Percentiles rank a stretch among this genome's conserved stretches.
These are phyloP conservation scores for Annulohypoxylon truncatum DNA, from an alignment of 2,329 filamentous ascomycete genomes.

Conservation along the genomic window DNA sequence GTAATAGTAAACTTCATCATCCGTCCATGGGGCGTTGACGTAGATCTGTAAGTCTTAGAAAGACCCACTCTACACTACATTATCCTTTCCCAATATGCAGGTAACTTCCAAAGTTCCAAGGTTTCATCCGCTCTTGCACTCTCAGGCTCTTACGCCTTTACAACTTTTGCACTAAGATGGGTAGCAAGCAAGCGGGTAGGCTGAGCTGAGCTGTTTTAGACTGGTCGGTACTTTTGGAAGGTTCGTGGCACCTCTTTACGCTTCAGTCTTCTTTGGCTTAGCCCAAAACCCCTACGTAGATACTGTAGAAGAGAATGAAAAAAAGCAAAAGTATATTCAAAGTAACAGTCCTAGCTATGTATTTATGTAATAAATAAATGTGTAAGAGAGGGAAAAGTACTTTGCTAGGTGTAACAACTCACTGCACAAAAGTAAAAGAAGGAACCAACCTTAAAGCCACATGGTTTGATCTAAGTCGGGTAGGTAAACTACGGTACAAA, in stretches of 20 bases:
- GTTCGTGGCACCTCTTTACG: slow-evolving; percentile 9
- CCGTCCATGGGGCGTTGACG: slow-evolving; percentile 5
- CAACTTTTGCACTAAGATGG: background rate
- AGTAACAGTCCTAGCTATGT: too few relatives aligned
- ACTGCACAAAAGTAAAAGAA: background rate
- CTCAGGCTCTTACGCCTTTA: background rate
- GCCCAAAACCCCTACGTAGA: background rate
- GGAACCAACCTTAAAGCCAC: background rate
- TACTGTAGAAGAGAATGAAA: background rate
- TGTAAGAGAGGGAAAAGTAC: background rate
- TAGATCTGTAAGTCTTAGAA: slow-evolving; percentile 21
- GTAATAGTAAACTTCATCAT: background rate
- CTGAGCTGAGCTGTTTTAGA: slow-evolving; percentile 12
- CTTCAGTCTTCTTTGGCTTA: slow-evolving; percentile 3
- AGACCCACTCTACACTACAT: slow-evolving; percentile 6
- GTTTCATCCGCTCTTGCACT: background rate
- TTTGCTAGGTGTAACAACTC: background rate
- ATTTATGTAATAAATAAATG: background rate
- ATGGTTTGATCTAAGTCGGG: background rate
- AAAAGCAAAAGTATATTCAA: too few relatives aligned
- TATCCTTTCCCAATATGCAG: background rate
- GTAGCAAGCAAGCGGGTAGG: background rate
- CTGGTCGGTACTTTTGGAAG: slow-evolving; percentile 8
- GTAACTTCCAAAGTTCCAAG: background rate
- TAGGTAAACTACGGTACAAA: background rate